A percentile compares a stretch with the other conserved stretches of the same genome.
These are phyloP conservation scores for Xerocomus amazonicus DNA, from an alignment of 1,284 basidiomycete species.

Conservation along the genomic window DNA sequence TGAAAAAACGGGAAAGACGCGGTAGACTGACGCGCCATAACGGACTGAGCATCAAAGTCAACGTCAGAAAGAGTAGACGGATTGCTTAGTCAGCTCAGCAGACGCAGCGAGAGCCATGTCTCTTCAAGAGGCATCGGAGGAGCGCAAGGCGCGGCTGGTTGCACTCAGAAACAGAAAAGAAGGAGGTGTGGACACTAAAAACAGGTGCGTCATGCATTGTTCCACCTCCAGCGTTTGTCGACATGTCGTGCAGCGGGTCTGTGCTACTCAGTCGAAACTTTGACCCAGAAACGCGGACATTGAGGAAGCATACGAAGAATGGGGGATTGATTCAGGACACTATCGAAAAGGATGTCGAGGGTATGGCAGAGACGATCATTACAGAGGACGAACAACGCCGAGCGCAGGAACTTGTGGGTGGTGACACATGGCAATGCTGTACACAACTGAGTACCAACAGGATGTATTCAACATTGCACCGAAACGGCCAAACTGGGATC, in stretches of 20 bases:
- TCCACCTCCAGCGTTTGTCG: not conserved
- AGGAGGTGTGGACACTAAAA: conserved; percentile 43
- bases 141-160: conserved; percentile 81
- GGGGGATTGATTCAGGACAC: conserved; percentile 74
- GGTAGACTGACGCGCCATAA: conserved; percentile 37
- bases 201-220: conserved; percentile 29
- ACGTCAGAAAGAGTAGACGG: not conserved
- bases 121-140: conserved; percentile 78
- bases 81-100: conserved; percentile 28
- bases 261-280: conserved; percentile 80
- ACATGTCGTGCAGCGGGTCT: conserved; percentile 36
- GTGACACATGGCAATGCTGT: not conserved
- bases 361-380: conserved; percentile 81
- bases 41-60: conserved; percentile 31
- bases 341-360: conserved; percentile 82
- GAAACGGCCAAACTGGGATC: conserved; percentile 94
- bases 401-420: conserved; percentile 80
- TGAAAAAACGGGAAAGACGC: conserved; percentile 28
- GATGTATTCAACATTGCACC: conserved; percentile 97
- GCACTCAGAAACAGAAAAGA: conserved; percentile 80
- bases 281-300: conserved; percentile 77
- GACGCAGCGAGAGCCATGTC: conserved; percentile 50
- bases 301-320: conserved; percentile 57
- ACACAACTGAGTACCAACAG: conserved; percentile 41
- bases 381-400: conserved; percentile 81